Base-by-base conservation (phyloP, 495 filamentous ascomycete species). In the Lepraria neglecta region DNA sequence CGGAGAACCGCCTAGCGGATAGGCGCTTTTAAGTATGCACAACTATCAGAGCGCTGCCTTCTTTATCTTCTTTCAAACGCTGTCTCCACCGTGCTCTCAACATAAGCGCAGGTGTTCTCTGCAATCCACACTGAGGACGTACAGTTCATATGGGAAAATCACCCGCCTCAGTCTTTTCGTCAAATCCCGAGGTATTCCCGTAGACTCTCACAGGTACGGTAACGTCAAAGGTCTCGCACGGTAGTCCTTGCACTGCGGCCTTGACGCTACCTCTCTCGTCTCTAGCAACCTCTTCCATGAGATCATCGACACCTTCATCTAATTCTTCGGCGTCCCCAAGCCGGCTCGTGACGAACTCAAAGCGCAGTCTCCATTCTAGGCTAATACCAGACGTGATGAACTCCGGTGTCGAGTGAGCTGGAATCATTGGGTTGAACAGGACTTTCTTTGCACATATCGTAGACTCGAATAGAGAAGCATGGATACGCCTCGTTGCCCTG, bases 161-260 rank as follows among this genome's bases (percentile, higher is more conserved):
- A 28, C 62, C 65, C 3, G 62, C 44, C 27, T 67, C 65, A 33
- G 35, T n/a, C 30, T 48, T 56, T 40, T 62, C 61, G 17, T 66
- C 62, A 24, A 51, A 45, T 11, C 46, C 68, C 46, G 63, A 75
- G 33, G 79, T 80, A 58, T 89, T 86, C 9, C 91, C 91, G 71
- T 92, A 96, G 0, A 96, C 88, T 51, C 81, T 81, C 56, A 96
- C 71, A 51, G 91, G 91, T 52, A 96, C 88, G 2, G 82, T 81
- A 50, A 96, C 86, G 70, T 96, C 91, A 73, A 96, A 96, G 19
- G 86, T 91, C 77, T 96, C 91, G 65, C 89, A 91, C 19, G 82
- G 78, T 59, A 96, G 67, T 63, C 82, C 83, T 74, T 95, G 89
- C 62, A 85, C 80, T 1, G 89, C 86, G 4, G 86, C 86, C 43